Percentiles rank a stretch among this genome's conserved stretches.
These are phyloP conservation scores for Imleria badia DNA, from an alignment of 768 basidiomycete genomes.

Conservation along the genomic window DNA sequence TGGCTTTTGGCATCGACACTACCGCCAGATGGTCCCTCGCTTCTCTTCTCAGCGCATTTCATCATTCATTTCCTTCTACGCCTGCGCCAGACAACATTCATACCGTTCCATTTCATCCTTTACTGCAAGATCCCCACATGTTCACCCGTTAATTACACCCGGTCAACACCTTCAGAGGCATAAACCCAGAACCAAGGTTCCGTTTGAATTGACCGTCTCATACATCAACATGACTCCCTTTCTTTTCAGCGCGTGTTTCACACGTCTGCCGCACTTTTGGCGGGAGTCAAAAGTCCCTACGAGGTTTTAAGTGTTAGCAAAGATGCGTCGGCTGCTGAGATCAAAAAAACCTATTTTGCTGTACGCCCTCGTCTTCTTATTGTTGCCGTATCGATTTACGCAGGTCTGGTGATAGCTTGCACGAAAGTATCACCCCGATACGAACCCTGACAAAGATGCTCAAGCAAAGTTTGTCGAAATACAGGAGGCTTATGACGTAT, in stretches of 20 bases:
- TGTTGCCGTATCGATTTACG: constrained; percentile 14
- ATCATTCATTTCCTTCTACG: constrained; percentile 55
- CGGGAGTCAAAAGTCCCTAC: constrained; percentile 82
- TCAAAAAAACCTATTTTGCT: constrained; percentile 97
- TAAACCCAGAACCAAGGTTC: constrained; percentile 41
- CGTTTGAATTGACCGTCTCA: constrained; percentile 9
- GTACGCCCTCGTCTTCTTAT: constrained; percentile 47
- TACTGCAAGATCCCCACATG: constrained; percentile 38
- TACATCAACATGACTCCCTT: constrained; percentile 19
- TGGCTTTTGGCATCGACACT: background rate
- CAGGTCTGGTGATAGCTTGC: constrained; percentile 67
- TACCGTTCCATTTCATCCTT: constrained; percentile 38
- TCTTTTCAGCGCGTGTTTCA: constrained; percentile 70
- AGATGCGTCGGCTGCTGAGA: constrained; percentile 81
- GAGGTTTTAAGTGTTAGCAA: constrained; percentile 83
- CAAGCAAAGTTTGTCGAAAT: constrained; percentile 96
- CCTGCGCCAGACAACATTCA: constrained; percentile 45
- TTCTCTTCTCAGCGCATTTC: constrained; percentile 49
- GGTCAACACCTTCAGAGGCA: constrained; percentile 16
- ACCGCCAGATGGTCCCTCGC: constrained; percentile 49
- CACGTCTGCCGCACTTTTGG: constrained; percentile 51
- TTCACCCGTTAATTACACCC: constrained; percentile 15
- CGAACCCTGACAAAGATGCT: constrained; percentile 88
- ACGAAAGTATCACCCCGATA: constrained; percentile 97
- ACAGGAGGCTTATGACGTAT: constrained; percentile 94